Base-by-base conservation (phyloP, 768 basidiomycete genomes). In the Phylloporus scabripes region DNA sequence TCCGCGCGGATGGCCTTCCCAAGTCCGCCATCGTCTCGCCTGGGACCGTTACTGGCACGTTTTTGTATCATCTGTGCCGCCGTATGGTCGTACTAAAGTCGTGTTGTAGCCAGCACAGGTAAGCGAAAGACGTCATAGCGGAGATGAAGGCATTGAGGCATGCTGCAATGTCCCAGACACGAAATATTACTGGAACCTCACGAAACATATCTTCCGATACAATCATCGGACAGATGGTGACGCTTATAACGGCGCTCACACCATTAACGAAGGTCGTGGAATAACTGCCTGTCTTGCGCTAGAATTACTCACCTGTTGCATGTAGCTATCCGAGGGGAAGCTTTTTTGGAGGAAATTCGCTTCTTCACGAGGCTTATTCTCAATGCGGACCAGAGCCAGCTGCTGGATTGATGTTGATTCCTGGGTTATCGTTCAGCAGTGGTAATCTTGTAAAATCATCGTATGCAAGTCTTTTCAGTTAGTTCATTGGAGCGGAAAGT, bases 171-270 rank as follows among this genome's bases (percentile, higher is more conserved):
- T 44, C 36, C 1, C 53, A 73, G 74, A 78, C 56, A 78, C 77
- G 14, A 54, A 63, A 36, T 64, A 65, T 43, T 75, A 76, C 45
- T 75, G 74, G 76, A 64, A 65, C 46, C 65, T 78, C 21, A 74
- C 76, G 18, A 55, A 53, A 29, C 69, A 76, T 52, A 76, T 77
- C 48, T 74, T 74, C 64, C 74, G 75, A 36, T 78, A 74, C 56
- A 64, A 64, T 15, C 73, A 73, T 54, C 49, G 52, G n/a, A 57
- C 53, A 32, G 45, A 28, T 18, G 20, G 31, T 28, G 61, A 59
- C 42, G 71, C 61, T 49, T 77, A 79, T 49, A 63, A 64, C 11
- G 74, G 62, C 18, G 34, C 38, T 12, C 64, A 66, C 50, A 67
- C 65, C 24, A 39, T 51, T 23, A 67, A 64, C 9, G 62, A 65